Evolutionary conservation across 139 green algal species (phyloP), one percentile per base, ranked within the genome.

Genomic region (Ulvella scutata): DNA sequence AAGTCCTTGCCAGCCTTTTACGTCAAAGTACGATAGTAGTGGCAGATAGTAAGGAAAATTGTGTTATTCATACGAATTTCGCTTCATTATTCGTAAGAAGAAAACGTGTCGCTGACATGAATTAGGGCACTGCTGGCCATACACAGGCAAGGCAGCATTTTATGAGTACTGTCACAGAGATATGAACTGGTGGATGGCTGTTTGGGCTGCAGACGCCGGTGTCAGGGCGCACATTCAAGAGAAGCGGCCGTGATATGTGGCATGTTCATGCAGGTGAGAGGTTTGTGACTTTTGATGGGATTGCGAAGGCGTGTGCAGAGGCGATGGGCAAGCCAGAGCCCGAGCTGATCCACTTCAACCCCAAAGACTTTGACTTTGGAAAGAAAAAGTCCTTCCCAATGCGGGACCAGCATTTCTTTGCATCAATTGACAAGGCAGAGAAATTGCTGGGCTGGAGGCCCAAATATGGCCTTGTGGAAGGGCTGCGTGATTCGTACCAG

Each of bases 381-480:
- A 92, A 91, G 81, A 82, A 82, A 51, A 87, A 83, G 89, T 82
- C 92, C 3, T 98, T 98, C 92, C 93, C 93, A 29, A 85, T 98
- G 83, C 86, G 93, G 38, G 90, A 96, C 80, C 93, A 97, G 86
- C 93, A 98, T 85, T 98, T 98, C 83, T 98, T 97, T 77, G 82
- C 93, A 0, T 96, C 88, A 3, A 82, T 98, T 23, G 87, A 96
- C 78, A 98, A 98, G 89, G 91, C 75, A 4, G 81, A 96, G 87
- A 85, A 85, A 6, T 79, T 89, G 80, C 85, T 98, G 43, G 88
- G 88, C 73, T 98, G 93, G 93, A 83, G 73, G 29, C 93, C 93
- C 29, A 81, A 98, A 82, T 98, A 91, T 74, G 82, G 84, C 39
- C 82, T 98, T 29, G 73, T 97, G 2, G 90, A 95, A 36, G 93